These are phyloP conservation scores for Blakeslea trispora DNA, from an alignment of 371 early-diverging fungal genomes.

Conservation along the genomic window DNA sequence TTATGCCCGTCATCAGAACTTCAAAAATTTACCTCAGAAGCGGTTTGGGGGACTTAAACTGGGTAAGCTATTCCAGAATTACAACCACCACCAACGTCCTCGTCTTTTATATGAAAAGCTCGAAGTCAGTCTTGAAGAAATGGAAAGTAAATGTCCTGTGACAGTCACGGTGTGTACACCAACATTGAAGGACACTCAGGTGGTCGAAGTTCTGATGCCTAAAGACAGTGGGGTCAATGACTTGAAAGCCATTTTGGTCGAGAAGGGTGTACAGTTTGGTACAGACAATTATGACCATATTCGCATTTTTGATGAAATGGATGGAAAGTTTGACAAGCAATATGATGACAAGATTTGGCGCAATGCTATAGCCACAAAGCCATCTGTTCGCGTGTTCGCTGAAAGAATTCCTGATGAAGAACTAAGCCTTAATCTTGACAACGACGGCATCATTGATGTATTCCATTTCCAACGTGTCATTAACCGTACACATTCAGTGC, in stretches of 20 bases:
- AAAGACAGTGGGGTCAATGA: slow-evolving; percentile 26
- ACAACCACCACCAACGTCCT: slow-evolving; percentile 2
- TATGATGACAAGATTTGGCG: slow-evolving; percentile 21
- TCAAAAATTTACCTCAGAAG: slow-evolving; percentile 13
- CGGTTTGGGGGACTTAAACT: slow-evolving; percentile 29
- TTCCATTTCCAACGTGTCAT: slow-evolving; percentile 78
- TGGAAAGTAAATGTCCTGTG: slow-evolving; percentile 75
- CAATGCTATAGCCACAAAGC: slow-evolving; percentile 6
- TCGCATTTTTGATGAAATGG: slow-evolving; percentile 24
- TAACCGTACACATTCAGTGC: slow-evolving; percentile 74
- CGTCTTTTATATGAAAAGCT: slow-evolving; percentile 80
- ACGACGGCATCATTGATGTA: slow-evolving; percentile 56
- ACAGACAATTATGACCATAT: slow-evolving; percentile 11
- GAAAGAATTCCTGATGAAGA: slow-evolving; percentile 69
- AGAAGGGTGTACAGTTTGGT: slow-evolving; percentile 18
- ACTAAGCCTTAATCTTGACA: slow-evolving; percentile 18
- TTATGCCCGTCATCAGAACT: slow-evolving; percentile 5
- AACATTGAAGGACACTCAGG: slow-evolving; percentile 30
- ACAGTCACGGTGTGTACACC: slow-evolving; percentile 61
- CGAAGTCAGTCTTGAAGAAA: slow-evolving; percentile 76
- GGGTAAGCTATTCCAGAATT: slow-evolving; percentile 23
- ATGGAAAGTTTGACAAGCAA: slow-evolving; percentile 21
- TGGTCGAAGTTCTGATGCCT: slow-evolving; percentile 36
- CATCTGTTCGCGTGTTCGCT: slow-evolving; percentile 19
- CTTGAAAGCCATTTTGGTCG: slow-evolving; percentile 25